phyloP scores from a whole-genome alignment of 139 green algal species.

The Picochlorum sp. region DNA sequence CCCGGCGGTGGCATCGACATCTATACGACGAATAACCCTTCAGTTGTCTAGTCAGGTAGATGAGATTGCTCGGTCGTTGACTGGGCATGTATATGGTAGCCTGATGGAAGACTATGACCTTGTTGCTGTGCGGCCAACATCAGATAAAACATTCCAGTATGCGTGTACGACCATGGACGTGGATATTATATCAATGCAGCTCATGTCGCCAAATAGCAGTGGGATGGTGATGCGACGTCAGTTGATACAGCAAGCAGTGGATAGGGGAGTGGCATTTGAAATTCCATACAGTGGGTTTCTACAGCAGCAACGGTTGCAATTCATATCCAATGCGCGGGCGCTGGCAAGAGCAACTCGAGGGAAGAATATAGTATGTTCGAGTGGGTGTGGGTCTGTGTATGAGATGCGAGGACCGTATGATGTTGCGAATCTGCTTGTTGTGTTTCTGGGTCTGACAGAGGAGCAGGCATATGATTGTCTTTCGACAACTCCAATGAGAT shows the following conservation, averaged over 20 bases:
- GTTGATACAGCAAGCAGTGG: constrained; percentile 32
- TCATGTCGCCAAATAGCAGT: constrained; percentile 32
- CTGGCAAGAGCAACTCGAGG: constrained; percentile 36
- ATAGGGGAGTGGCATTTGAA: constrained; percentile 57
- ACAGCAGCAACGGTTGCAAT: constrained; percentile 27
- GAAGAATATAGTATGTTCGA: constrained; percentile 47
- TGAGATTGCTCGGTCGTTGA: background rate
- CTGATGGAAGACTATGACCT: constrained; percentile 42
- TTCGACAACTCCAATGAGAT: background rate
- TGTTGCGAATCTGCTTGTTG: constrained; percentile 40
- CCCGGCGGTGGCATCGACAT: no score
- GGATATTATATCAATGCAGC: constrained; percentile 54
- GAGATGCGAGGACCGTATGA: constrained; percentile 56
- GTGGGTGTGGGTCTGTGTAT: constrained; percentile 34
- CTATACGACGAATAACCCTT: background rate
- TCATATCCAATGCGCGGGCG: constrained; percentile 45
- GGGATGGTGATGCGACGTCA: constrained; percentile 31
- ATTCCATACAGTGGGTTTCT: constrained; percentile 31
- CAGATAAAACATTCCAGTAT: constrained; percentile 34
- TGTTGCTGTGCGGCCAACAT: constrained; percentile 45
- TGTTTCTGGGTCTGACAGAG: constrained; percentile 42
- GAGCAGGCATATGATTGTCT: constrained; percentile 38
- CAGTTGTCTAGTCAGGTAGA: background rate
- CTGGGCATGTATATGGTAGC: background rate
- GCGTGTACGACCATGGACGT: constrained; percentile 46